Evolutionary conservation across 2,329 filamentous ascomycete species (phyloP).

Genomic region (Cercospora citrullina): DNA sequence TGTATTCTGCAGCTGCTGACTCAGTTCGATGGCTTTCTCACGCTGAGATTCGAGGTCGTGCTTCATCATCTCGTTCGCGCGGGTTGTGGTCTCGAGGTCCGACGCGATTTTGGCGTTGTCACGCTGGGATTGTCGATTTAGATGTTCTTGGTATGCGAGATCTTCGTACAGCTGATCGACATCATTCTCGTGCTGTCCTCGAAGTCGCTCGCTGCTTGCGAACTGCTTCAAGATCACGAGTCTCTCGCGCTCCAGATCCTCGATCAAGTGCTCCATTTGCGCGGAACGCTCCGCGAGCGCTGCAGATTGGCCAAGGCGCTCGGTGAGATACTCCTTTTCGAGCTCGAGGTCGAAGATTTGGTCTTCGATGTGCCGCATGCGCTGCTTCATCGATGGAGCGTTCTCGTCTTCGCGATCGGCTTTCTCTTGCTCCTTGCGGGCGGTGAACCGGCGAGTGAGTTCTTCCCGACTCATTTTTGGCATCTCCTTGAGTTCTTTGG

Average conservation of each 20-base stretch:
- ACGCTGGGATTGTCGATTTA: not conserved
- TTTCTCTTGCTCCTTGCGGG: constrained; percentile 9
- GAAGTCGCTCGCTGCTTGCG: constrained; percentile 2
- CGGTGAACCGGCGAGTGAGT: constrained; percentile 6
- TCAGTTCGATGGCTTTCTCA: not conserved
- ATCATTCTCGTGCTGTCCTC: not conserved
- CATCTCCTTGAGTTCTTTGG: constrained; percentile 16
- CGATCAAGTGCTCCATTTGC: constrained; percentile 11
- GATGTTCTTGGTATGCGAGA: constrained; percentile 14
- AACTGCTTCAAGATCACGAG: not conserved
- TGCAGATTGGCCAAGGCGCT: not conserved
- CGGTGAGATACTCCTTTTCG: constrained; percentile 13
- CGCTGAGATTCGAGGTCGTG: constrained; percentile 9
- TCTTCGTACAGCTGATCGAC: constrained; percentile 13
- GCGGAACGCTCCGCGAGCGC: constrained; percentile 8
- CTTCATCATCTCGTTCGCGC: not conserved
- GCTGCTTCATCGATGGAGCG: not conserved
- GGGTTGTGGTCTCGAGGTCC: not conserved
- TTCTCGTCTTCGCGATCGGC: constrained; percentile 11
- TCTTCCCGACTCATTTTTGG: constrained; percentile 16
- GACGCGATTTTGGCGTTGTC: not conserved
- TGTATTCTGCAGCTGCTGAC: constrained; percentile 4
- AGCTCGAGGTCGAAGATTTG: constrained; percentile 15
- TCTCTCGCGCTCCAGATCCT: constrained; percentile 2
- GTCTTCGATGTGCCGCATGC: constrained; percentile 7